Percentiles rank a stretch among this genome's conserved stretches.
These are phyloP conservation scores for Rhodamnia rubescens DNA, from an alignment of 345 rosid genomes.

Conservation along the genomic window DNA sequence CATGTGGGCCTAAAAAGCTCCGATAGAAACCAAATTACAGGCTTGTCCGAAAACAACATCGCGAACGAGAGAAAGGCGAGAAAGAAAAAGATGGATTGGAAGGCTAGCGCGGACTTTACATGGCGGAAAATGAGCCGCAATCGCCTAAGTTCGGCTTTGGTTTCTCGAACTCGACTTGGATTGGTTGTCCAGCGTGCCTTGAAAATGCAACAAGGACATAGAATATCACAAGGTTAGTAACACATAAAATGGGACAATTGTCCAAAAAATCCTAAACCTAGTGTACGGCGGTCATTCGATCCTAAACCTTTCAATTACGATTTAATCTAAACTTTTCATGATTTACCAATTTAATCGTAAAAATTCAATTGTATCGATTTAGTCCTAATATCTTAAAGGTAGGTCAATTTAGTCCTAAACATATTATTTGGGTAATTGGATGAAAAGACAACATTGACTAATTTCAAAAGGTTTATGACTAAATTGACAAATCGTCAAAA, in stretches of 20 bases:
- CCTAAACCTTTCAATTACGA: too few relatives aligned
- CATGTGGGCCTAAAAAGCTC: neutral
- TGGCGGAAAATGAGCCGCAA: neutral
- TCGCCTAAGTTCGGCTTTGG: neutral
- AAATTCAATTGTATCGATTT: too few relatives aligned
- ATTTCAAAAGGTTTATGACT: too few relatives aligned
- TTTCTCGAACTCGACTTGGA: neutral
- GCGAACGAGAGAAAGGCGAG: neutral
- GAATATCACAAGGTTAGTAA: neutral
- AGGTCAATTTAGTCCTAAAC: too few relatives aligned
- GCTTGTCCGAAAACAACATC: neutral
- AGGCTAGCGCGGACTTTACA: neutral
- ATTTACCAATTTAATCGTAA: too few relatives aligned
- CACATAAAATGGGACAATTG: neutral
- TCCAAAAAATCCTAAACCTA: too few relatives aligned
- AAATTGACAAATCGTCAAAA: too few relatives aligned
- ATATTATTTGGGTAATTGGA: too few relatives aligned
- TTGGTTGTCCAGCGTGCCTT: neutral
- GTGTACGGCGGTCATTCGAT: too few relatives aligned
- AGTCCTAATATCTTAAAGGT: too few relatives aligned
- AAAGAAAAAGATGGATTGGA: neutral
- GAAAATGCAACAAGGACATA: neutral
- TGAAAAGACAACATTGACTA: too few relatives aligned
- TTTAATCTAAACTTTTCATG: too few relatives aligned
- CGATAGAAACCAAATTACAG: neutral